Evolutionary conservation across 1,284 basidiomycete genomes (phyloP), one percentile per base, ranked within the genome.

Genomic region (Ceratobasidium sp.): DNA sequence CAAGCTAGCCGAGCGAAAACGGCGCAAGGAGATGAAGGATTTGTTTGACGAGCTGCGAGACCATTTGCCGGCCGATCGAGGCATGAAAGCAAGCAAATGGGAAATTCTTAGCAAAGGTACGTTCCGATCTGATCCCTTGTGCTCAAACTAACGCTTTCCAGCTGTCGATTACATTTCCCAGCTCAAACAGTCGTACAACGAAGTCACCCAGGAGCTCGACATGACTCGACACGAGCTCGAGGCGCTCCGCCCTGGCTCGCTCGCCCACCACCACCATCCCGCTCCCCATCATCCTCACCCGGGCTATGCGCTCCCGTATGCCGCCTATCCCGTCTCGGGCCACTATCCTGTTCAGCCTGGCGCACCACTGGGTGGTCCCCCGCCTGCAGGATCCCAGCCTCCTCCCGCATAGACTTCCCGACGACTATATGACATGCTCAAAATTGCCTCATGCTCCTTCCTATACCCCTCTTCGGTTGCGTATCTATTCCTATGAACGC

Each of bases 21-120:
- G 95, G 73, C 85, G 95, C 77, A 96, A 95, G 81, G 95, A 98
- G 80, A 98, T 98, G 95, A 96, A 96, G 77, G 94, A 97, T 71
- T 79, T 98, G 55, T 98, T 97, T 76, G 95, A 98, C 75, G 95
- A 98, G 78, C 81, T 98, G 70, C 85, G 93, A 69, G 94, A 96
- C 78, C 88, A 92, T 73, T 81, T 98, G 35, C 95, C 95, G 2
- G 90, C 91, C 50, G 93, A 96, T 78, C 85, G 93, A 68, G 93
- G 92, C 38, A 91, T 94, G 88, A 96, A 97, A 78, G 90, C 93
- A 22, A 94, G 92, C 80, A 98, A 98, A 80, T 97, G 94, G 95
- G 94, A 97, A 80, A 96, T 96, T 70, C 80, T 97, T 42, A 94
- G 88, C 79, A 95, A 96, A 87, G 92, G 94, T 92, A 74, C 73